Evolutionary conservation across 257 asterid species (phyloP).

Genomic region (Hygrophila difformis): DNA sequence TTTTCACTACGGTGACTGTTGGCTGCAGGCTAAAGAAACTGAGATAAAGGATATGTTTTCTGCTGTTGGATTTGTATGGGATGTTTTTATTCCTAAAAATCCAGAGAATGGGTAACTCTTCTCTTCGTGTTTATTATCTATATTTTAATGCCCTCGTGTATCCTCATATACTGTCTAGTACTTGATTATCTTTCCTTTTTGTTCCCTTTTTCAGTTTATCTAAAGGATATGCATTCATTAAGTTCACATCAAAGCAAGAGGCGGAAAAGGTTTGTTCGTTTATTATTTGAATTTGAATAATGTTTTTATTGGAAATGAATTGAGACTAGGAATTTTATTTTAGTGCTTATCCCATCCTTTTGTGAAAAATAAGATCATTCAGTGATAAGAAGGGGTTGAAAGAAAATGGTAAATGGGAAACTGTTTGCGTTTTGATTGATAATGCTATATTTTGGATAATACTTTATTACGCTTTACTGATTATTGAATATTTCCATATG

Average conservation of each 20-base stretch:
- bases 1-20: slow-evolving; percentile 18
- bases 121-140: slow-evolving; percentile 5
- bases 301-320: no score
- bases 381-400: no score
- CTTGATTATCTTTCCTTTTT: slow-evolving; percentile 13
- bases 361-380: no score
- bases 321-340: no score
- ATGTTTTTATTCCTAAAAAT: slow-evolving; percentile 78
- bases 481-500: neutral
- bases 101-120: slow-evolving; percentile 60
- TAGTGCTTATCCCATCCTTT: no score
- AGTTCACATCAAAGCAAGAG: slow-evolving; percentile 77
- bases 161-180: no score
- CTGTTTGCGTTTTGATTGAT: no score
- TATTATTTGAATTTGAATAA: no score
- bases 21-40: slow-evolving; percentile 54
- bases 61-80: slow-evolving; percentile 84
- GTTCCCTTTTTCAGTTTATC: slow-evolving; percentile 44
- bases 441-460: no score
- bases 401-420: no score
- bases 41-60: slow-evolving; percentile 77
- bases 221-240: slow-evolving; percentile 92
- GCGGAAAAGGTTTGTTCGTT: slow-evolving; percentile 60
- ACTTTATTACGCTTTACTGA: no score
- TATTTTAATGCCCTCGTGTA: slow-evolving; percentile 1